Base-by-base conservation (phyloP, 2,329 filamentous ascomycete genomes). In the Nemania sp. region DNA sequence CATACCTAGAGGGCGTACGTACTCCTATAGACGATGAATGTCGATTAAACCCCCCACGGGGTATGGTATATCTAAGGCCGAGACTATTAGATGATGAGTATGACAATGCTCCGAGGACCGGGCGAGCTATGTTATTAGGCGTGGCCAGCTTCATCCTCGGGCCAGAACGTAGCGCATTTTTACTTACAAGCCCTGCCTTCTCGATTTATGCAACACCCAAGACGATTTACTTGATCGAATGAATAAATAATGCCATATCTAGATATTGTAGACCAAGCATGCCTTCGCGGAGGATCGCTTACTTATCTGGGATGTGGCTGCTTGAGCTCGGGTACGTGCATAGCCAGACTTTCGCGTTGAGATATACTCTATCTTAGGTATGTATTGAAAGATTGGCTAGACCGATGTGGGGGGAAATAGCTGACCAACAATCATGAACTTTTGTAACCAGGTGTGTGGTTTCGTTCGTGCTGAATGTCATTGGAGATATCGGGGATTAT, bases 11-110 rank as follows among this genome's bases (percentile, higher is more conserved):
- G 45, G 35, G 45, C 22, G 52, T 49, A 43, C 22, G 24, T 61
- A 57, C 22, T 66, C 45, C 20, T 62, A 58, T 66, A 66, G 60
- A 61, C 51, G 52, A 56, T 35, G 26, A 62, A 66, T 57, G 62
- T 51, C 2, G 58, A 62, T 58, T 15, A 66, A 66, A 32, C 38
- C 47, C 54, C 54, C 18, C 45, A 49, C 15, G 45, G 29, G 22
- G n/a, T 26, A 54, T 45, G n/a, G 32, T 52, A 24, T 54, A 20
- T 41, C 22, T n/a, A 35, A 32, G 20, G 5, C 29, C n/a, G 13
- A 45, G 8, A 45, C 24, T 55, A 20, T 52, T 11, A 22, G 22
- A 52, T 49, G 45, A 24, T 49, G 4, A 22, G 4, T 35, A 5
- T 45, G 20, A 55, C 10, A 54, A 49, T n/a, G 27, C 35, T 60